These are phyloP conservation scores for Mycena floridula DNA, from an alignment of 768 basidiomycete genomes.

Conservation along the genomic window DNA sequence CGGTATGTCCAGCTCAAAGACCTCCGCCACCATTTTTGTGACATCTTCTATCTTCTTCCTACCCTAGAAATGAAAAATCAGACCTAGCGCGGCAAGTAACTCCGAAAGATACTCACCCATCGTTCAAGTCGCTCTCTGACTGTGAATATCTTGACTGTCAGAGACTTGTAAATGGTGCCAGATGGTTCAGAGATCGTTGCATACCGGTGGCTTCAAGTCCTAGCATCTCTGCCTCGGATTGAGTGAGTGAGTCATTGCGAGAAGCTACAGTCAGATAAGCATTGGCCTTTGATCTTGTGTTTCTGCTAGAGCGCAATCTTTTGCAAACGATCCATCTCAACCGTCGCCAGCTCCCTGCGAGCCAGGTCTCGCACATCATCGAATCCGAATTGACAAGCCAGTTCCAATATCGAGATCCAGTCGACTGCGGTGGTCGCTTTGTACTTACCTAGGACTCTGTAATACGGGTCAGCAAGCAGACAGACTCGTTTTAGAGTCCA, in stretches of 20 bases:
- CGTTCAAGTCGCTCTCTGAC: conserved; percentile 20
- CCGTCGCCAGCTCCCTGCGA: conserved; percentile 18
- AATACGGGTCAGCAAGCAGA: background rate
- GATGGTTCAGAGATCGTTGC: too few species aligned
- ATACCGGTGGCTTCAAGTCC: conserved; percentile 18
- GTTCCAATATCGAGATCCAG: conserved; percentile 26
- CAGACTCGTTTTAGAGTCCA: conserved; percentile 12
- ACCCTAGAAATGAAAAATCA: too few species aligned
- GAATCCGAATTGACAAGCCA: conserved; percentile 23
- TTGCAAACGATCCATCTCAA: conserved; percentile 32
- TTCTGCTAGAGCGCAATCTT: conserved; percentile 35
- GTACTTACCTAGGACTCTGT: conserved; percentile 17
- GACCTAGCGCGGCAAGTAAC: too few species aligned
- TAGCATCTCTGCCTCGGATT: conserved; percentile 23
- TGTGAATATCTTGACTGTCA: conserved; percentile 11
- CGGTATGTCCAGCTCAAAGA: conserved; percentile 16
- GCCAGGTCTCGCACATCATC: conserved; percentile 20
- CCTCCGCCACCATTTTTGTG: conserved; percentile 14
- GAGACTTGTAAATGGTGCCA: too few species aligned
- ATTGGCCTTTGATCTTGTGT: conserved; percentile 23
- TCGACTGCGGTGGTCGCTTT: conserved; percentile 19
- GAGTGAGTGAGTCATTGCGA: conserved; percentile 11
- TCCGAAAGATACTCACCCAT: too few species aligned
- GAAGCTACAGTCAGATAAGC: conserved; percentile 16
- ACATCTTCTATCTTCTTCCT: conserved; percentile 17